Percentiles rank a stretch among this genome's conserved stretches.
These are phyloP conservation scores for Polytrichum formosum DNA, from an alignment of 225 moss, liverwort and hornwort genomes.

Conservation along the genomic window DNA sequence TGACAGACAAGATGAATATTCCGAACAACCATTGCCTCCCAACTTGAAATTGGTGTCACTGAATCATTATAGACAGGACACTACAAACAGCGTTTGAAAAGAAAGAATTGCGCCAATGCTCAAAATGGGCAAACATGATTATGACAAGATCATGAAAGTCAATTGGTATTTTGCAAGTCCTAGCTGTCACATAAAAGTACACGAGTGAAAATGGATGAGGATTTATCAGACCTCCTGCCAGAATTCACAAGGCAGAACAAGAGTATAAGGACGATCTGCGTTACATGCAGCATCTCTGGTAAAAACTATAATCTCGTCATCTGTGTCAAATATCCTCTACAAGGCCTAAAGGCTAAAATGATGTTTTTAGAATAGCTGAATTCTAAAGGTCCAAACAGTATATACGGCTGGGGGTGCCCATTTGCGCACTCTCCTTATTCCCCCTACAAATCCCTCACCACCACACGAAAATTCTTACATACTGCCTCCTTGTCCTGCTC, in stretches of 20 bases:
- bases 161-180: conserved; percentile 1
- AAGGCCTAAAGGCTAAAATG: conserved; percentile 34
- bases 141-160: background rate
- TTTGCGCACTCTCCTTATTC: conserved; percentile 61
- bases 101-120: too few species aligned
- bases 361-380: conserved; percentile 12
- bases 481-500: conserved; percentile 6
- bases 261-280: conserved; percentile 42
- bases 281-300: conserved; percentile 25
- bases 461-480: conserved; percentile 54
- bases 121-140: background rate
- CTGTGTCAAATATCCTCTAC: conserved; percentile 22
- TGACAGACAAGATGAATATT: too few species aligned
- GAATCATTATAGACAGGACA: too few species aligned
- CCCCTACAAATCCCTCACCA: conserved; percentile 44
- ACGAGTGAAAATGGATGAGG: conserved; percentile 41
- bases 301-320: conserved; percentile 42
- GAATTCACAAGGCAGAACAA: conserved; percentile 45
- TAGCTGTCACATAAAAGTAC: conserved; percentile 38
- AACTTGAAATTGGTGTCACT: too few species aligned
- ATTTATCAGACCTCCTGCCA: conserved; percentile 34
- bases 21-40: too few species aligned
- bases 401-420: conserved; percentile 56
- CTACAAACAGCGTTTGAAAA: too few species aligned
- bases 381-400: conserved; percentile 45